Conservation (phyloP, 306 rosid species). For the Cotoneaster glaucophyllus region DNA sequence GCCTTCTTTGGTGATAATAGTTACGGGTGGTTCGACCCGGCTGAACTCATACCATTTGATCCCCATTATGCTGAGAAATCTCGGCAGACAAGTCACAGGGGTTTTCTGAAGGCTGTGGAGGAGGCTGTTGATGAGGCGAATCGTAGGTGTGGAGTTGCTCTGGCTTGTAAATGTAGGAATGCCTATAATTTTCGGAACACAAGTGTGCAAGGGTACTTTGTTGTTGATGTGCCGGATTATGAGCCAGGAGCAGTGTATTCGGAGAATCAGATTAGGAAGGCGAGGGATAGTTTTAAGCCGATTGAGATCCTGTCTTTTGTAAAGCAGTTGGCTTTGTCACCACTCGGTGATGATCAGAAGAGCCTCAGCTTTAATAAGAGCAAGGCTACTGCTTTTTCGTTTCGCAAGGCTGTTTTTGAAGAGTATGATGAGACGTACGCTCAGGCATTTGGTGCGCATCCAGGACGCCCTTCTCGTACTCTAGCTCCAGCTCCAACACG, state of each 20-base stretch:
- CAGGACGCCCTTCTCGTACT: constrained; percentile 38
- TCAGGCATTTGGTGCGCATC: constrained; percentile 76
- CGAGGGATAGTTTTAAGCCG: constrained; percentile 54
- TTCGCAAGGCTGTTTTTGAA: constrained; percentile 68
- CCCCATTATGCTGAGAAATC: constrained; percentile 70
- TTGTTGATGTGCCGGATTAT: constrained; percentile 73
- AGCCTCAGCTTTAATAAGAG: constrained; percentile 49
- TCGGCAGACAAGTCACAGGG: constrained; percentile 51
- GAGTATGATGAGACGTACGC: constrained; percentile 94
- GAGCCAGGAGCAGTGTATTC: constrained; percentile 80
- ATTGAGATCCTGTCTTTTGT: constrained; percentile 54
- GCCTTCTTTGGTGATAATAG: constrained; percentile 96
- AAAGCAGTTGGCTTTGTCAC: constrained; percentile 63
- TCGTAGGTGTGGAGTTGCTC: constrained; percentile 63
- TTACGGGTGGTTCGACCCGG: constrained; percentile 96
- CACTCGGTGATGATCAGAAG: constrained; percentile 35
- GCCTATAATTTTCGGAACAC: constrained; percentile 45
- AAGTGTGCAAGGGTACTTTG: constrained; percentile 53
- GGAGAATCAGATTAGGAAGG: constrained; percentile 46
- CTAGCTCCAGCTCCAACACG: constrained; percentile 34
- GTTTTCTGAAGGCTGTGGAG: constrained; percentile 72
- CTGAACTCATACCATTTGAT: constrained; percentile 74
- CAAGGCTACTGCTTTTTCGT: constrained; percentile 53
- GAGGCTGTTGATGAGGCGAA: constrained; percentile 88
- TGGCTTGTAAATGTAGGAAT: constrained; percentile 74